Conservation (phyloP, 495 filamentous ascomycete species). For the Penicillium soppii region DNA sequence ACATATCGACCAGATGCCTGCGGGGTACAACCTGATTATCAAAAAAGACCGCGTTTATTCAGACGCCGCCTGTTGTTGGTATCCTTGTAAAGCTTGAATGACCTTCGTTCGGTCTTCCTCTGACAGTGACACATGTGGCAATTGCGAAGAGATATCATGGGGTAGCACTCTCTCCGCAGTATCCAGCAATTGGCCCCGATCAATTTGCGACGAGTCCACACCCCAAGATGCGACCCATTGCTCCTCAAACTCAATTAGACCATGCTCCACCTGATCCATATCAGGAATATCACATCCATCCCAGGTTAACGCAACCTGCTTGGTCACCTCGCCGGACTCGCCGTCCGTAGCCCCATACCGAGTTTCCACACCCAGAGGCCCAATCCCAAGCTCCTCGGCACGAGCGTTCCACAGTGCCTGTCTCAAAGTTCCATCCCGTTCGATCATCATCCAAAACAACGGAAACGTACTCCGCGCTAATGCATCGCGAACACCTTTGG, state of each 20-base stretch:
- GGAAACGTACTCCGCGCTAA: slow-evolving; percentile 65
- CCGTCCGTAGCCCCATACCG: slow-evolving; percentile 37
- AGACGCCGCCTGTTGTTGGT: not conserved
- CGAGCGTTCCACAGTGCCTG: slow-evolving; percentile 47
- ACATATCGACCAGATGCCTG: not conserved
- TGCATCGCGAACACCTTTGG: slow-evolving; percentile 62
- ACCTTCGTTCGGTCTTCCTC: slow-evolving; percentile 26
- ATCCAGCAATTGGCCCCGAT: slow-evolving; percentile 32
- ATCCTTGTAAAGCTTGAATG: slow-evolving; percentile 15
- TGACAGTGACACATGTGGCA: slow-evolving; percentile 18
- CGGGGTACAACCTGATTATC: not conserved
- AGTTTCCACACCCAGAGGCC: slow-evolving; percentile 59
- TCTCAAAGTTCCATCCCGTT: slow-evolving; percentile 34
- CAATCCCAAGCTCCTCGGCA: slow-evolving; percentile 63
- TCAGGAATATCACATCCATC: slow-evolving; percentile 50
- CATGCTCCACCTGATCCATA: slow-evolving; percentile 39
- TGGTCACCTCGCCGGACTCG: slow-evolving; percentile 12
- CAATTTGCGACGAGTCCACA: slow-evolving; percentile 9
- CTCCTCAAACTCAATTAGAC: slow-evolving; percentile 23
- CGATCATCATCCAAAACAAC: slow-evolving; percentile 57
- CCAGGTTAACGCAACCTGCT: slow-evolving; percentile 54
- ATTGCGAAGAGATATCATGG: slow-evolving; percentile 13
- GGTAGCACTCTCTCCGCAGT: slow-evolving; percentile 32
- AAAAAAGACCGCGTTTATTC: not conserved
- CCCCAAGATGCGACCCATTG: slow-evolving; percentile 38